Evolutionary conservation across 345 rosid genomes (phyloP).

Genomic region (Citrus medica): DNA sequence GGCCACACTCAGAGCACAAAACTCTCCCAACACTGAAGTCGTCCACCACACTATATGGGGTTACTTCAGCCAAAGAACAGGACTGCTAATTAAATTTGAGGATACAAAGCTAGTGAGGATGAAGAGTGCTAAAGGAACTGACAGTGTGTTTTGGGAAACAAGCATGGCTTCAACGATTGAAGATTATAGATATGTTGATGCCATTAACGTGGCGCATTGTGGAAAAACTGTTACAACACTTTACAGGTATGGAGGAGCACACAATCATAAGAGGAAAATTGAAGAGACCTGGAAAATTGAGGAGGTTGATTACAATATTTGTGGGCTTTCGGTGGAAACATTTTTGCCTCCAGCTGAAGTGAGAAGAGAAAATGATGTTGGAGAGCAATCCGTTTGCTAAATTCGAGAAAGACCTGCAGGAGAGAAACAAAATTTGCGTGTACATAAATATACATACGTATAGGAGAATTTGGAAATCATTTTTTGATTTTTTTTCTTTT

Average conservation of each 20-base stretch:
- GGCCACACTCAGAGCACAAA: conserved; percentile 51
- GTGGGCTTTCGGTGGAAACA: conserved; percentile 67
- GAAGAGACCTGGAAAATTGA: conserved; percentile 94
- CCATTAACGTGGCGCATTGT: conserved; percentile 68
- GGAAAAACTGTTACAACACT: conserved; percentile 67
- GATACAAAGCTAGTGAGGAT: conserved; percentile 73
- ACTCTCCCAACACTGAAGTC: conserved; percentile 66
- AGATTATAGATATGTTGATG: conserved; percentile 63
- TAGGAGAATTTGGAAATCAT: background rate
- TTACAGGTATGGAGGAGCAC: conserved; percentile 57
- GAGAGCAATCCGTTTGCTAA: conserved; percentile 1
- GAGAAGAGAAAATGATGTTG: conserved; percentile 44
- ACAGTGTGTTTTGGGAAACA: conserved; percentile 80
- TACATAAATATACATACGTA: background rate
- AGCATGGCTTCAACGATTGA: conserved; percentile 59
- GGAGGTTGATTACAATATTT: conserved; percentile 81
- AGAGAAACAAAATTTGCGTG: background rate
- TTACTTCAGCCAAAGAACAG: conserved; percentile 86
- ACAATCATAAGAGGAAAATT: conserved; percentile 66
- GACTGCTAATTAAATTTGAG: conserved; percentile 62
- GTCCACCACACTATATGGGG: conserved; percentile 91
- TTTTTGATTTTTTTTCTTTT: background rate
- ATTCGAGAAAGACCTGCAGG: background rate
- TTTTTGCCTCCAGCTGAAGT: conserved; percentile 91
- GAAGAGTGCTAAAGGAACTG: conserved; percentile 43